phyloP scores from a whole-genome alignment of 2,329 filamentous ascomycete species.

The Botrytis fabae region DNA sequence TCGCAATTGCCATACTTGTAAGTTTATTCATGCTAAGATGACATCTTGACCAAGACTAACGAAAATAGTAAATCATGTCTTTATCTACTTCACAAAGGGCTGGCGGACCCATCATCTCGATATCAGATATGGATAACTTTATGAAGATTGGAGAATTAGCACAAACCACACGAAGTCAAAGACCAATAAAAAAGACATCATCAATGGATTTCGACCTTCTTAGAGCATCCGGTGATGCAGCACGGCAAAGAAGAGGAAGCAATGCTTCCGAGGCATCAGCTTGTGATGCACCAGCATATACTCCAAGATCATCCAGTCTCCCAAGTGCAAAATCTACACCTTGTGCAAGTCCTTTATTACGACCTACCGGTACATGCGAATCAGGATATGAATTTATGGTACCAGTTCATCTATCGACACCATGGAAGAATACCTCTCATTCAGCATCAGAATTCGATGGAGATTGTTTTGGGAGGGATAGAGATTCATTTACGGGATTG shows the following conservation, averaged over 20 bases:
- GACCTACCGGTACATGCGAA: not conserved
- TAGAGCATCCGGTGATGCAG: conserved; percentile 20
- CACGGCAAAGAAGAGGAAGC: conserved; percentile 12
- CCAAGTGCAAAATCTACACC: conserved; percentile 3
- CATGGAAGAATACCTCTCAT: conserved; percentile 1
- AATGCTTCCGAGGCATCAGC: conserved; percentile 5
- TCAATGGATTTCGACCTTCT: conserved; percentile 22
- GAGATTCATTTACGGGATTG: conserved; percentile 1
- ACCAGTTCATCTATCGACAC: not conserved
- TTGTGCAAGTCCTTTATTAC: conserved; percentile 2
- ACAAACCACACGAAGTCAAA: conserved; percentile 10
- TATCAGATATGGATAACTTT: conserved; percentile 22
- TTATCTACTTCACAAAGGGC: not conserved
- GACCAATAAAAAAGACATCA: conserved; percentile 21
- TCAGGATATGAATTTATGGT: conserved; percentile 4
- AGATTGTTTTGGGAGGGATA: not conserved
- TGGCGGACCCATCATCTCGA: conserved; percentile 23
- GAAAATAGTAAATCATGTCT: not conserved
- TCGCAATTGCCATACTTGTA: not conserved
- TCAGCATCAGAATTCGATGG: not conserved
- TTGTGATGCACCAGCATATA: not conserved
- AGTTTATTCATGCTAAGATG: not conserved
- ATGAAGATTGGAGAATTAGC: conserved; percentile 22
- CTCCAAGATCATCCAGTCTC: not conserved
- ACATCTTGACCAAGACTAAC: not conserved